These are phyloP conservation scores for Chenopodium album DNA, from an alignment of 148 eudicot genomes.

Conservation along the genomic window DNA sequence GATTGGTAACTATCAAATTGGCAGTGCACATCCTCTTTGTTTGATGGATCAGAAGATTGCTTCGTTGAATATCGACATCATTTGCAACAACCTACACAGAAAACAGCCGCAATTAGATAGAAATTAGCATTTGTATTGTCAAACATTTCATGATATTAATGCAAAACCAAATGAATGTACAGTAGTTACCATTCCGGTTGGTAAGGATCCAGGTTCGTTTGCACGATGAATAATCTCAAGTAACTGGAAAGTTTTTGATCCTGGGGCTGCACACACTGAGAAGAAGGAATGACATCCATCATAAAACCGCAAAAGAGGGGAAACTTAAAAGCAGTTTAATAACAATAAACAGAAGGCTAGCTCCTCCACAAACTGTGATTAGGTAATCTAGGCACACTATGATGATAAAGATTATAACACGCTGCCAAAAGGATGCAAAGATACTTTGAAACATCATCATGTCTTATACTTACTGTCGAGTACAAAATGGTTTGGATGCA, in stretches of 20 bases:
- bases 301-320: conserved; percentile 10
- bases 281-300: conserved; percentile 24
- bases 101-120: conserved; percentile 1
- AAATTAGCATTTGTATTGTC: not conserved
- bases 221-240: conserved; percentile 84
- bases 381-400: not conserved
- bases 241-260: conserved; percentile 94
- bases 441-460: not conserved
- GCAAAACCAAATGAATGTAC: conserved; percentile 1
- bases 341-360: not conserved
- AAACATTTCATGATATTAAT: not conserved
- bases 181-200: conserved; percentile 73
- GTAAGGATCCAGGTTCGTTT: conserved; percentile 55
- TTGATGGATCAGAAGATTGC: conserved; percentile 99
- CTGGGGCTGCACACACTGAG: conserved; percentile 99
- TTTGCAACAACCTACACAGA: conserved; percentile 78
- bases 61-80: conserved; percentile 96
- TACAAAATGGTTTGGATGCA: conserved; percentile 80
- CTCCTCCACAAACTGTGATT: not conserved
- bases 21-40: conserved; percentile 99
- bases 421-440: not conserved
- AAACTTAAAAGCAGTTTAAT: not conserved
- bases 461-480: conserved; percentile 80
- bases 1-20: conserved; percentile 93
- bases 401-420: not conserved